phyloP scores from a whole-genome alignment of 2,329 filamentous ascomycete genomes.

The Fusarium newnesense region DNA sequence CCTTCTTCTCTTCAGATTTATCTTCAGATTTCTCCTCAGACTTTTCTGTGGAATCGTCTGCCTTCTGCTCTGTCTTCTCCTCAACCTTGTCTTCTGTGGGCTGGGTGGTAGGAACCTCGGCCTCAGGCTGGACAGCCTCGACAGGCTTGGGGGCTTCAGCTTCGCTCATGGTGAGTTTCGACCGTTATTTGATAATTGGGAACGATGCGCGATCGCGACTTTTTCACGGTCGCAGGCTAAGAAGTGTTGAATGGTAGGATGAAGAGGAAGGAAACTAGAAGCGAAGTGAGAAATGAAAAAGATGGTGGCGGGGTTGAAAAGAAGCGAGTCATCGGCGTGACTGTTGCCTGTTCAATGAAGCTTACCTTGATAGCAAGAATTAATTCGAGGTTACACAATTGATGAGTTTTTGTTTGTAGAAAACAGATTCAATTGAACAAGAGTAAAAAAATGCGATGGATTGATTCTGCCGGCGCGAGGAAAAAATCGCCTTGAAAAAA shows the following conservation, averaged over 20 bases:
- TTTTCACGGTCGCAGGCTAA: slow-evolving; percentile 9
- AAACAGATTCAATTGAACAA: slow-evolving; percentile 12
- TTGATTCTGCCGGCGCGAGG: slow-evolving; percentile 42
- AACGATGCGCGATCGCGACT: slow-evolving; percentile 19
- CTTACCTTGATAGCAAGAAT: slow-evolving; percentile 23
- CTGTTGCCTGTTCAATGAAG: slow-evolving; percentile 1
- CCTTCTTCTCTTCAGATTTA: slow-evolving; percentile 38
- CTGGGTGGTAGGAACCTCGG: slow-evolving; percentile 42
- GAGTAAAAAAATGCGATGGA: slow-evolving; percentile 32
- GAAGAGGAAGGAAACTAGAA: slow-evolving; percentile 18
- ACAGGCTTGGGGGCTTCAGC: slow-evolving; percentile 53
- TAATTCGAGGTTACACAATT: background rate
- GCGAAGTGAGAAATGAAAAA: slow-evolving; percentile 36
- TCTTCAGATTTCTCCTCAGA: slow-evolving; percentile 37
- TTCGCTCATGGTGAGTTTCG: slow-evolving; percentile 51
- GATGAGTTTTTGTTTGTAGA: background rate
- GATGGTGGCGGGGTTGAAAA: slow-evolving; percentile 44
- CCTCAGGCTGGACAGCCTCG: slow-evolving; percentile 49
- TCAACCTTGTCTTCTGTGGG: slow-evolving; percentile 44
- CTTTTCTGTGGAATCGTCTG: slow-evolving; percentile 45
- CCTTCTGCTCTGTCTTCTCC: slow-evolving; percentile 37
- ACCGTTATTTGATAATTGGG: slow-evolving; percentile 2
- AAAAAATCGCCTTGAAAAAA: slow-evolving; percentile 40
- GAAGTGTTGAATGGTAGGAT: background rate
- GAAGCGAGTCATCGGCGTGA: slow-evolving; percentile 41